Evolutionary conservation across 2,329 filamentous ascomycete genomes (phyloP).

Genomic region (Zelopaecilomyces penicillatus): DNA sequence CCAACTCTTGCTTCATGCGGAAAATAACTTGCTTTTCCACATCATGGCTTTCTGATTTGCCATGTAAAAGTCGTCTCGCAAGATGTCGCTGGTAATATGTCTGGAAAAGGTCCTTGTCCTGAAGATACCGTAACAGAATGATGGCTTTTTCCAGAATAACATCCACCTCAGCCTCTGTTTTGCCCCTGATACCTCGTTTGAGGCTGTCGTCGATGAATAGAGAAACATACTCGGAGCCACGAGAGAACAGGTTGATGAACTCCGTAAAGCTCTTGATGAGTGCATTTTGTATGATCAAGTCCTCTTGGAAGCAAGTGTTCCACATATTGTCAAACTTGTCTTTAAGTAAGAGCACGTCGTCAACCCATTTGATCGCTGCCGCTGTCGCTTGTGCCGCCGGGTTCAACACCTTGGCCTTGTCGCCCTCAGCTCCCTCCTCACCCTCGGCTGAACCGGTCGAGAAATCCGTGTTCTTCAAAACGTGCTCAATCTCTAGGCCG

Average conservation of each 20-base stretch:
- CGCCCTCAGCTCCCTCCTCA: slow-evolving; percentile 38
- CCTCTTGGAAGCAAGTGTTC: slow-evolving; percentile 61
- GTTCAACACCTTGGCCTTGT: slow-evolving; percentile 27
- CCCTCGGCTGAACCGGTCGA: slow-evolving; percentile 33
- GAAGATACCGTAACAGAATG: slow-evolving; percentile 74
- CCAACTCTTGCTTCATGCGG: slow-evolving; percentile 94
- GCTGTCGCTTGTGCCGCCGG: slow-evolving; percentile 70
- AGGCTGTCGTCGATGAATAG: slow-evolving; percentile 96
- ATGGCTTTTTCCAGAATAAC: slow-evolving; percentile 81
- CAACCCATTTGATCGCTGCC: slow-evolving; percentile 89
- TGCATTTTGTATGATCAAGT: slow-evolving; percentile 70
- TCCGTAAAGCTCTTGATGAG: slow-evolving; percentile 82
- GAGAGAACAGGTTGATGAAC: slow-evolving; percentile 84
- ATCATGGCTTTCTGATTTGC: slow-evolving; percentile 82
- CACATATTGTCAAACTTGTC: slow-evolving; percentile 82
- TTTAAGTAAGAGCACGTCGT: slow-evolving; percentile 78
- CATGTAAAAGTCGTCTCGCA: slow-evolving; percentile 76
- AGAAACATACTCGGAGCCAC: slow-evolving; percentile 86
- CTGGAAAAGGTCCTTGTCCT: slow-evolving; percentile 91
- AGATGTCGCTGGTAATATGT: slow-evolving; percentile 97
- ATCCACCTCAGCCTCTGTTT: slow-evolving; percentile 83
- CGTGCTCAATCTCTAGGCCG: slow-evolving; percentile 73
- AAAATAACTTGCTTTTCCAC: slow-evolving; percentile 93
- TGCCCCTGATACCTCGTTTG: slow-evolving; percentile 87
- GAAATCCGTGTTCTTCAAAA: slow-evolving; percentile 48